Base-by-base conservation (phyloP, 225 moss, liverwort and hornwort genomes). In the Anthoceros angustus region DNA sequence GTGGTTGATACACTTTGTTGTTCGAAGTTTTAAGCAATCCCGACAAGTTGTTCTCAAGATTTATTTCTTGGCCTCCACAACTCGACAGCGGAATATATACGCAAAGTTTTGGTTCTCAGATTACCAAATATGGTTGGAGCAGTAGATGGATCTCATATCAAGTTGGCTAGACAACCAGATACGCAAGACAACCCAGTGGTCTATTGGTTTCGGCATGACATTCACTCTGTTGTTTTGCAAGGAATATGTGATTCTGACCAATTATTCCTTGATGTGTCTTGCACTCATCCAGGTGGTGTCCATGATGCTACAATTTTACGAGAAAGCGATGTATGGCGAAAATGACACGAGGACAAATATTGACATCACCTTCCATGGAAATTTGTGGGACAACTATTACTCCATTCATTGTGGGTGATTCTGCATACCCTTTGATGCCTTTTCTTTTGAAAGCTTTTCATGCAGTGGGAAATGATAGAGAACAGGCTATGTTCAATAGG, bases 81-180 rank as follows among this genome's bases (percentile, higher is more conserved):
- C 11, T 11, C 11, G 45, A 6, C 12, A 46, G 5, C 4, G 20
- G 18, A 4, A 2, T 2, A 63, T 63, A 12, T 12, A 25, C 6
- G 21, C 14, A 11, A 25, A 23, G 12, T 63, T 23, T 39, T 7
- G 63, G 16, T 25, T 25, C 16, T 23, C 12, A 63, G 63, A 39
- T 14, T 63, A 11, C 63, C 63, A 63, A 63, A 63, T 63, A 39
- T 63, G 39, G 39, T n/a, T 10, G 64, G 26, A 26, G 39, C 64
- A 65, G 8, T 65, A 8, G 64, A 65, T 65, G 26, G 39, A 39
- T 39, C 26, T 10, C 39, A 65, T 40, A 26, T 26, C 4, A 24
- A 18, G 18, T 65, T 65, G 64, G 64, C 64, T 16, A 65, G 39
- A 26, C 39, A 40, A n/a, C 2, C 63, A 32, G 9, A 63, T 23